These are phyloP conservation scores for Plantago coronopus DNA, from an alignment of 305 asterid genomes.

Conservation along the genomic window DNA sequence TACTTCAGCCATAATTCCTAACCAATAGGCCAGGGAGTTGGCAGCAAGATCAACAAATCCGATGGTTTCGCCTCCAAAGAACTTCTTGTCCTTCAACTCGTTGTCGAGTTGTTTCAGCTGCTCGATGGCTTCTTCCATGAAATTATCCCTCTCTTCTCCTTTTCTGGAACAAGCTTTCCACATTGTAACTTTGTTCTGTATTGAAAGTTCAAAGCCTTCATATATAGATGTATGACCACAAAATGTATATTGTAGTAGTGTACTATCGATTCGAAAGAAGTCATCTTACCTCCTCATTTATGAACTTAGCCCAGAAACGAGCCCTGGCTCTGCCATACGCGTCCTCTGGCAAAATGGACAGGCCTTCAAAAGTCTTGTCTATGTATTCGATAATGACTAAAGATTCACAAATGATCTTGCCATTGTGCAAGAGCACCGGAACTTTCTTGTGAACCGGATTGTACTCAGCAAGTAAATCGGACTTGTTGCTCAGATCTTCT, in stretches of 20 bases:
- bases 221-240: too few species aligned
- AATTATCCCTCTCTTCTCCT: conserved; percentile 32
- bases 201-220: neutral
- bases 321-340: conserved; percentile 12
- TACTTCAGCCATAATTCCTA: neutral
- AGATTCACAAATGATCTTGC: conserved; percentile 1
- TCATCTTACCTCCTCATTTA: conserved; percentile 28
- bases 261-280: neutral
- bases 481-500: conserved; percentile 37
- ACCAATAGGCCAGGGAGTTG: neutral
- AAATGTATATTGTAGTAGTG: too few species aligned
- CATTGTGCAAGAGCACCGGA: conserved; percentile 29
- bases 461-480: conserved; percentile 26
- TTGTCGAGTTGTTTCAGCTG: conserved; percentile 23
- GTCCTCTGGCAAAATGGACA: conserved; percentile 7
- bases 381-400: conserved; percentile 27
- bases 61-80: conserved; percentile 16
- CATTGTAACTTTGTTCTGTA: neutral
- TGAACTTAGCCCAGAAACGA: conserved; percentile 40
- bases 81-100: conserved; percentile 31
- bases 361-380: conserved; percentile 20
- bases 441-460: conserved; percentile 35
- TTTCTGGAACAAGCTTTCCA: conserved; percentile 24
- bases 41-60: neutral
- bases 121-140: conserved; percentile 28